Evolutionary conservation across 306 rosid genomes (phyloP), one percentile per base, ranked within the genome.

Genomic region (Cajanus cajan): DNA sequence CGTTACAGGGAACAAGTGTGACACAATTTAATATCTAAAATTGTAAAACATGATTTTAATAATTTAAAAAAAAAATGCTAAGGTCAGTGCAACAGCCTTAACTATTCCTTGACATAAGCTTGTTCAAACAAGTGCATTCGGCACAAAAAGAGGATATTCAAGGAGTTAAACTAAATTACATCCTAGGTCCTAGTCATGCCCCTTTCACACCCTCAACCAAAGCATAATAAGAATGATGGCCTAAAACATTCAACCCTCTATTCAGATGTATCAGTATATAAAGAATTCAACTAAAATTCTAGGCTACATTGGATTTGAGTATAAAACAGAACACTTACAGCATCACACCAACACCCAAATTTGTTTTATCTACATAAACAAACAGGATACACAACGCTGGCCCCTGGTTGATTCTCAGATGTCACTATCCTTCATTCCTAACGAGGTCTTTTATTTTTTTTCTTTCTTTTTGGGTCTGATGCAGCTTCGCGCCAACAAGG

Each of bases 361-460:
- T 28, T 66, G 70, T 57, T 68, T 63, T 58, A 82, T 58, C 77
- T 68, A 22, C 47, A 45, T 24, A 67, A 65, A 54, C 61, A 34
- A 73, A 45, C 71, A 59, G 50, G 50, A 37, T 2, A 59, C 12
- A 47, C 13, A 64, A 70, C 62, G 44, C 64, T 13, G 15, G 4
- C 19, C 44, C 50, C 54, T 67, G 10, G 6, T 45, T 6, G 61
- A 8, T 18, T 25, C 21, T 63, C 34, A 67, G 7, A 63, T 33
- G 58, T 62, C 66, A 73, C 11, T 34, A 24, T 71, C 34, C 82
- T 47, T 54, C 62, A 22, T 55, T 43, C 19, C 58, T 45, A 18
- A 54, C 4, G 4, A 13, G 7, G 22, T 54, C 11, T 15, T 21
- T 39, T n/a, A 28, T 28, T 39, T 19, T 14, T 7, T 13, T 7